Base-by-base conservation (phyloP, 768 basidiomycete species). In the Tylopilus vinaceipallidus region DNA sequence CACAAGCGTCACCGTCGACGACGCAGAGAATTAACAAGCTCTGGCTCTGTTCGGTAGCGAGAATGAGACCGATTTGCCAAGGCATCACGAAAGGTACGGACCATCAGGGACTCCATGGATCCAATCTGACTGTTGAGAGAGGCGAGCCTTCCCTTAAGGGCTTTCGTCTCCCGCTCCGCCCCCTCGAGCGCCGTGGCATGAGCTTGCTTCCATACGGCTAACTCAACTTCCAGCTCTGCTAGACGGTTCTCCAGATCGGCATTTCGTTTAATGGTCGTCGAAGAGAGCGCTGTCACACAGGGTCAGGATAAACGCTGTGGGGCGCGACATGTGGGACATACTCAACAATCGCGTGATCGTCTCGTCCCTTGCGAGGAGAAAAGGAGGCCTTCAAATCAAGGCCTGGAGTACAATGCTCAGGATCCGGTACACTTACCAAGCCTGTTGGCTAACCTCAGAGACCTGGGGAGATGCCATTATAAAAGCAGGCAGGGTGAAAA, bases 21-120 rank as follows among this genome's bases (percentile, higher is more conserved):
- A 86, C 78, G 60, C 86, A 87, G 56, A 88, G 75, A 51, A 90
- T 82, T 58, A 89, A 77, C 36, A 85, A 79, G 55, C 78, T 76
- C 67, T 82, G 81, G 56, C 74, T 79, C 82, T 86, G 66, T 48
- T 48, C 44, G 17, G 41, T 36, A 35, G 22, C 3, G 27, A 52
- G 4, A 24, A 35, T 55, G 48, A 59, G 40, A 47, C 36, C 5
- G 29, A 36, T 10, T 17, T 6, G 14, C 33, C 22, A 7, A 27
- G 1, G 14, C 30, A 35, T 9, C 19, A 27, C 24, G 24, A 3
- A 42, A 17, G n/a, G n/a, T n/a, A 50, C 64, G 29, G 13, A 71
- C 72, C 69, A 71, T 74, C 61, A 82, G 75, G 49, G 73, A 73
- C 62, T 82, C 81, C 65, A 81, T 65, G 47, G 73, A 76, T 23